Conservation (phyloP, 768 basidiomycete species). For the Russula lepida region DNA sequence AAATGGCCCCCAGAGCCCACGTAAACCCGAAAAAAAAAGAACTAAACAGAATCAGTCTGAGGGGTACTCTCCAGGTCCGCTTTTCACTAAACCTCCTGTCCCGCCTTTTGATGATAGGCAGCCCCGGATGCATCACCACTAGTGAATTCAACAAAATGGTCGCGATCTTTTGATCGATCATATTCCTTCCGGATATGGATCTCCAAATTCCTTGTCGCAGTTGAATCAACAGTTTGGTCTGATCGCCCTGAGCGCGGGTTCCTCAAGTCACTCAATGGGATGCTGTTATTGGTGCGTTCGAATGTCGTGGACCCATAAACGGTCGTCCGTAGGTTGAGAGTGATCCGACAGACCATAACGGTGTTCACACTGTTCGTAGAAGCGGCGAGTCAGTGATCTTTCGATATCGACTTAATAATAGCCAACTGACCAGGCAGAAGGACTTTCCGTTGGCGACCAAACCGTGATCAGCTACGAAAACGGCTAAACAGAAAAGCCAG, state of each 20-base stretch:
- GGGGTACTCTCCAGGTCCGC: neutral
- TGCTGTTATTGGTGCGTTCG: slow-evolving; percentile 3
- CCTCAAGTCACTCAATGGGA: slow-evolving; percentile 11
- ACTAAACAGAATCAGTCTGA: neutral
- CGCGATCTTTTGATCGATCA: neutral
- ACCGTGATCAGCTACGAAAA: neutral
- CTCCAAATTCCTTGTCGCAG: neutral
- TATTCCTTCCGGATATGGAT: slow-evolving; percentile 12
- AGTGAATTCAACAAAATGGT: neutral
- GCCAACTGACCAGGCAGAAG: slow-evolving; percentile 14
- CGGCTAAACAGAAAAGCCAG: neutral
- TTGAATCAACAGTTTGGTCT: neutral
- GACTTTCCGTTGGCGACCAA: neutral
- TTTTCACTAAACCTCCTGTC: neutral
- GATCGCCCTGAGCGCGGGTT: neutral
- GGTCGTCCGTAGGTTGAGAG: slow-evolving; percentile 18
- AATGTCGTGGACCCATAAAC: slow-evolving; percentile 14
- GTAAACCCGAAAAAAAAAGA: neutral
- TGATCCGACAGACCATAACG: slow-evolving; percentile 20
- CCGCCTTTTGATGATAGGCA: neutral
- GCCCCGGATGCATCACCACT: neutral
- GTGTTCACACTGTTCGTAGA: slow-evolving; percentile 13
- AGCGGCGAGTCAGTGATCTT: neutral
- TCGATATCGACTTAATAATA: neutral
- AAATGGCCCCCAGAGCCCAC: neutral